Percentiles rank a stretch among this genome's conserved stretches.
Evolutionary conservation across 129 eudicot species (phyloP).

Genomic region (Logfia minima): DNA sequence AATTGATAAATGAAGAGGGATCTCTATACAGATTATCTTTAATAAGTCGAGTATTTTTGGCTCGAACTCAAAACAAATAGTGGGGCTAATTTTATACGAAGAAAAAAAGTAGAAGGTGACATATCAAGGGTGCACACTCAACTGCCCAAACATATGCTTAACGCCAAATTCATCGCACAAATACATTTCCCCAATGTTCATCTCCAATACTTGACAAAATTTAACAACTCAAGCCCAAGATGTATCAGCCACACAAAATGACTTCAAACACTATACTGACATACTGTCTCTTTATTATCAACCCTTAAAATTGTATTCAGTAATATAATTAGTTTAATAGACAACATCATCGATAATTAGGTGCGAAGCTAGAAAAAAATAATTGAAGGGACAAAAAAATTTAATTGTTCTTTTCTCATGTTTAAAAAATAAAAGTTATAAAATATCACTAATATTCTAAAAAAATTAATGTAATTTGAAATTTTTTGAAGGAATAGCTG

Average conservation of each 20-base stretch:
- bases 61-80: not conserved
- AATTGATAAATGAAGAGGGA: no score
- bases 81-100: slow-evolving; percentile 11
- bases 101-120: slow-evolving; percentile 28
- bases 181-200: slow-evolving; percentile 19
- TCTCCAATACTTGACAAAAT: slow-evolving; percentile 24
- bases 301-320: not conserved
- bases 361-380: no score
- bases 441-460: no score
- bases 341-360: no score
- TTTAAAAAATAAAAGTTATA: no score
- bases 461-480: no score
- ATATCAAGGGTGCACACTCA: slow-evolving; percentile 25
- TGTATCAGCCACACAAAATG: slow-evolving; percentile 21
- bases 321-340: no score
- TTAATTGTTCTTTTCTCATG: no score
- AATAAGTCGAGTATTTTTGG: no score
- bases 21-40: no score
- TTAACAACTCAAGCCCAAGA: slow-evolving; percentile 28
- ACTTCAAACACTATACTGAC: not conserved
- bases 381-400: no score
- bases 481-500: no score
- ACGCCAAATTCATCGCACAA: slow-evolving; percentile 22
- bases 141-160: not conserved
- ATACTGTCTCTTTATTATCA: not conserved